Conservation (phyloP, 495 filamentous ascomycete species). For the Xylaria grammica region DNA sequence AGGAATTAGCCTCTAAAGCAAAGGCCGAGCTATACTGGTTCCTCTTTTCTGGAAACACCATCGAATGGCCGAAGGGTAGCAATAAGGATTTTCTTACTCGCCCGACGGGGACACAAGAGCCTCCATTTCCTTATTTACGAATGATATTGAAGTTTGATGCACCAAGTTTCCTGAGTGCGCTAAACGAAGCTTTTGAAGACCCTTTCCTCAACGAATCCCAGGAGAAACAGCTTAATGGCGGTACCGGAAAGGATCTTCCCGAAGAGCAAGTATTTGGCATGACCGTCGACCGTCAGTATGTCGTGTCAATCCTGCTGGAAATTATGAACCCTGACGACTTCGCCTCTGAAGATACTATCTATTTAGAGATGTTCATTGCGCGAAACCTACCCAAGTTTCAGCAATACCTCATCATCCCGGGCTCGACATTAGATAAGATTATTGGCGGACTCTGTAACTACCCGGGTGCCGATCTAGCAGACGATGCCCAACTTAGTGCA, state of each 20-base stretch:
- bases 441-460: constrained; percentile 83
- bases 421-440: constrained; percentile 80
- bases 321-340: constrained; percentile 80
- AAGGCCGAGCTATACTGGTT: constrained; percentile 91
- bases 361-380: constrained; percentile 97
- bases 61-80: constrained; percentile 65
- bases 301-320: constrained; percentile 86
- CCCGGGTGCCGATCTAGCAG: constrained; percentile 78
- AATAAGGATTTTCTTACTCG: constrained; percentile 59
- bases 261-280: constrained; percentile 70
- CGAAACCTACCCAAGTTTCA: constrained; percentile 96
- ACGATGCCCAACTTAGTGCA: constrained; percentile 93
- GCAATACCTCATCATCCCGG: constrained; percentile 90
- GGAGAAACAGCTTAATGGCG: constrained; percentile 60
- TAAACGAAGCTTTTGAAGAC: constrained; percentile 98
- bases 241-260: constrained; percentile 51
- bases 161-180: constrained; percentile 87
- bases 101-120: constrained; percentile 56
- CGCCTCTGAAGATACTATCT: constrained; percentile 81
- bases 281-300: constrained; percentile 86
- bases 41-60: constrained; percentile 81
- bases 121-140: constrained; percentile 80
- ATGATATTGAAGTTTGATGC: constrained; percentile 87
- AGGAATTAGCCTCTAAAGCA: constrained; percentile 70
- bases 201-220: constrained; percentile 82